Evolutionary conservation across 1,139 yeast genomes (phyloP).

Genomic region (Candida frijolesensis): DNA sequence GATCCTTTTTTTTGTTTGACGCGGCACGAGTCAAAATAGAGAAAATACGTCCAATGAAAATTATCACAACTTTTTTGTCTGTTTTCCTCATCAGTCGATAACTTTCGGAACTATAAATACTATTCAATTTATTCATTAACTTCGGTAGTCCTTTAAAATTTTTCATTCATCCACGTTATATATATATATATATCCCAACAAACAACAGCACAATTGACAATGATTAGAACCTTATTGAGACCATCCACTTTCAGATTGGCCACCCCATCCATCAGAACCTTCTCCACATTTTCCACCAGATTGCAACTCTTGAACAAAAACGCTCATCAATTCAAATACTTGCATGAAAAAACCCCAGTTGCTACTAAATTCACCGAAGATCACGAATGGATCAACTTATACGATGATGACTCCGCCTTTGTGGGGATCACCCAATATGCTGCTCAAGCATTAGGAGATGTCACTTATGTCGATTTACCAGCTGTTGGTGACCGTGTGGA

Average conservation of each 20-base stretch:
- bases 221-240: slow-evolving; percentile 18
- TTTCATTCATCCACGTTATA: background rate
- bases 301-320: slow-evolving; percentile 48
- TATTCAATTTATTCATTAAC: background rate
- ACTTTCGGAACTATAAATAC: background rate
- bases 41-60: background rate
- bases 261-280: slow-evolving; percentile 6
- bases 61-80: slow-evolving; percentile 3
- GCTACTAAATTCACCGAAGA: slow-evolving; percentile 76
- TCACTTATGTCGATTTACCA: slow-evolving; percentile 90
- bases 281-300: slow-evolving; percentile 9
- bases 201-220: slow-evolving; percentile 3
- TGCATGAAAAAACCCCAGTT: slow-evolving; percentile 48
- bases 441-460: slow-evolving; percentile 97
- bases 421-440: slow-evolving; percentile 95
- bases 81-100: slow-evolving; percentile 2
- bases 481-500: slow-evolving; percentile 68
- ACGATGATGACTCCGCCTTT: slow-evolving; percentile 78
- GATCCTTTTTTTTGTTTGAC: background rate
- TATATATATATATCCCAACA: background rate
- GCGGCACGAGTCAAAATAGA: slow-evolving; percentile 1
- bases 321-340: slow-evolving; percentile 54
- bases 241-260: slow-evolving; percentile 11
- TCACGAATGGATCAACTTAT: slow-evolving; percentile 95
- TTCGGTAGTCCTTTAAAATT: background rate